phyloP scores from a whole-genome alignment of 2,329 filamentous ascomycete genomes.

The Scytalidium lignicola region DNA sequence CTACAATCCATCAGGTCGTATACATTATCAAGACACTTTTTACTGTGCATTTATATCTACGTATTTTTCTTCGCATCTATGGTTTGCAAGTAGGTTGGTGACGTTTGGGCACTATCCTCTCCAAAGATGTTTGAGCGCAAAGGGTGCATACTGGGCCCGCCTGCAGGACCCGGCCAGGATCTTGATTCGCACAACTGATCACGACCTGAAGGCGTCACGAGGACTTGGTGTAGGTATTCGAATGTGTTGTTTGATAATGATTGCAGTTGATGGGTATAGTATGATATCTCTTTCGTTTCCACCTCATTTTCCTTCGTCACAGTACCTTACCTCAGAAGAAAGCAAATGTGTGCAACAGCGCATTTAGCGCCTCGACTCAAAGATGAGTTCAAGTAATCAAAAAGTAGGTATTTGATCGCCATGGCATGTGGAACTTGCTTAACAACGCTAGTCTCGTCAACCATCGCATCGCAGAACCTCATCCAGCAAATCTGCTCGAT shows the following conservation, averaged over 20 bases:
- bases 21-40: neutral
- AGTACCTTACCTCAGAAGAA: too few relatives aligned
- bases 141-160: neutral
- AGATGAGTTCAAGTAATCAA: constrained; percentile 1
- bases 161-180: neutral
- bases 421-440: neutral
- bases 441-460: constrained; percentile 2
- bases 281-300: neutral
- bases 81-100: too few relatives aligned
- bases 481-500: neutral
- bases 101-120: neutral
- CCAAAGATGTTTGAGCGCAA: neutral
- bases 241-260: neutral
- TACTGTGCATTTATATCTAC: too few relatives aligned
- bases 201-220: neutral
- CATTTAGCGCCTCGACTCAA: neutral
- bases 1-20: neutral
- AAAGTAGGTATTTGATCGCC: neutral
- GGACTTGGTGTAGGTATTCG: neutral
- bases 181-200: neutral
- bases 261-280: neutral
- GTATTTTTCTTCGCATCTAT: too few relatives aligned
- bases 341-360: neutral
- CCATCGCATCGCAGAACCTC: constrained; percentile 1
- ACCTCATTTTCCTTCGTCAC: neutral